Conservation (phyloP, 106 monocot genomes). For the Gastrodia elata region DNA sequence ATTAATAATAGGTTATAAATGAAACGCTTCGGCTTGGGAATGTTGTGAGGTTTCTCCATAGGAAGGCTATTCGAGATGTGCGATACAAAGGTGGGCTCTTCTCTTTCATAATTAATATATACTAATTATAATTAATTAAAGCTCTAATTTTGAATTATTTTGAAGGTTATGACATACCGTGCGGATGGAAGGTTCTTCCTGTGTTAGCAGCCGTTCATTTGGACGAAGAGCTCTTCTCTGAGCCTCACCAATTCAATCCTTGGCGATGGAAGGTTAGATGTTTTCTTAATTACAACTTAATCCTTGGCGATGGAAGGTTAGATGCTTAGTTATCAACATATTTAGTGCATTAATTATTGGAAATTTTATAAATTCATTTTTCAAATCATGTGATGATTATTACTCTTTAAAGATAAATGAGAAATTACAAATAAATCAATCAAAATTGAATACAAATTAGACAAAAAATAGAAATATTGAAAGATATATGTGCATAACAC, state of each 20-base stretch:
- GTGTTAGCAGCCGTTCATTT: conserved; percentile 65
- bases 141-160: conserved; percentile 5
- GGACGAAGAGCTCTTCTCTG: conserved; percentile 33
- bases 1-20: conserved; percentile 56
- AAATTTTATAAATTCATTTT: too few relatives aligned
- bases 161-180: conserved; percentile 58
- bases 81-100: conserved; percentile 41
- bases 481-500: too few relatives aligned
- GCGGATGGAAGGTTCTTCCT: conserved; percentile 81
- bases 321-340: too few relatives aligned
- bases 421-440: too few relatives aligned
- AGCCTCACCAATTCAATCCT: conserved; percentile 64
- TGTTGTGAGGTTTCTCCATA: conserved; percentile 73
- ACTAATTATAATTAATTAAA: not conserved
- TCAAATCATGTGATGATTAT: too few relatives aligned
- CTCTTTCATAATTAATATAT: not conserved
- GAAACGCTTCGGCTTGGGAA: conserved; percentile 87
- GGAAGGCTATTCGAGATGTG: conserved; percentile 57
- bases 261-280: conserved; percentile 90
- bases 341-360: too few relatives aligned
- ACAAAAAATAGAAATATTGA: too few relatives aligned
- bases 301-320: too few relatives aligned
- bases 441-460: too few relatives aligned
- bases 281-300: too few relatives aligned
- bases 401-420: too few relatives aligned